These are phyloP conservation scores for Meredithiella fracta DNA, from an alignment of 2,329 filamentous ascomycete species.

Conservation along the genomic window DNA sequence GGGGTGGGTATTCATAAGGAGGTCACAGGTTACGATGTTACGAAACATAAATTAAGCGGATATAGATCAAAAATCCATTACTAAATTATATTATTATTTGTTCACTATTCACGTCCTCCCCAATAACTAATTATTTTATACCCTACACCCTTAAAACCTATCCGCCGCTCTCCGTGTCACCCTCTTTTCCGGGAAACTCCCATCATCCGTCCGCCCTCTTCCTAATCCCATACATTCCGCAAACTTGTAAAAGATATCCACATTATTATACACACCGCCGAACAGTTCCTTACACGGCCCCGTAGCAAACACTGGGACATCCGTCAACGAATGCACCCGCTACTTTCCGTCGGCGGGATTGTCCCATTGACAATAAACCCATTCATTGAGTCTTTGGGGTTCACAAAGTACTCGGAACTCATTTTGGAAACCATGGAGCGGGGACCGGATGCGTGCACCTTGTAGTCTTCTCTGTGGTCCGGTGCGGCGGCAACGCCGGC, in stretches of 20 bases:
- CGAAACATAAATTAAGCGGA: too few relatives aligned
- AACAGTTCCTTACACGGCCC: slow-evolving; percentile 68
- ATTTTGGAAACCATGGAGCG: slow-evolving; percentile 43
- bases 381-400: slow-evolving; percentile 45
- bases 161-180: slow-evolving; percentile 9
- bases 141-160: slow-evolving; percentile 9
- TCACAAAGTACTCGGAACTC: slow-evolving; percentile 44
- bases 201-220: slow-evolving; percentile 13
- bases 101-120: background rate
- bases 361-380: slow-evolving; percentile 67
- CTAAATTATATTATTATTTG: background rate
- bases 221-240: slow-evolving; percentile 47
- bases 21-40: background rate
- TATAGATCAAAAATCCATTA: too few relatives aligned
- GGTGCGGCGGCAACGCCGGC: slow-evolving; percentile 55
- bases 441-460: slow-evolving; percentile 49
- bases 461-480: slow-evolving; percentile 62
- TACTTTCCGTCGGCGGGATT: slow-evolving; percentile 41
- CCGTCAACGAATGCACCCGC: slow-evolving; percentile 66
- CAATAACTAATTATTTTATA: background rate
- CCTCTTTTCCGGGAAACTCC: slow-evolving; percentile 4
- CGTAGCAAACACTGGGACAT: slow-evolving; percentile 62
- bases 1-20: background rate
- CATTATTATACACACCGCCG: slow-evolving; percentile 51
- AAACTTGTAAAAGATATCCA: slow-evolving; percentile 63